phyloP scores from a whole-genome alignment of 2,329 filamentous ascomycete species.

The Cercospora sojina region DNA sequence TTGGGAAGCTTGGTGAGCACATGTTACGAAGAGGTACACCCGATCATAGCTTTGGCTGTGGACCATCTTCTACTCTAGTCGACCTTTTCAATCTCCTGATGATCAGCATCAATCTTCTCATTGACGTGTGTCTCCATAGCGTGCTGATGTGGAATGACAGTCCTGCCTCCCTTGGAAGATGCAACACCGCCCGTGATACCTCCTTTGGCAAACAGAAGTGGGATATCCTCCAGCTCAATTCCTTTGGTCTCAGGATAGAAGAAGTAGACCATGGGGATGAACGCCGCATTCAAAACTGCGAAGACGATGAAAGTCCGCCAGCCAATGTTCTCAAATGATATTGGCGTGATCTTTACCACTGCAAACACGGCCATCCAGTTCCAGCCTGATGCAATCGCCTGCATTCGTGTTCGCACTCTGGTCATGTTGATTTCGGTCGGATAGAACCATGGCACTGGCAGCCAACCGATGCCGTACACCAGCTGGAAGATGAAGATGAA shows the following conservation, averaged over 20 bases:
- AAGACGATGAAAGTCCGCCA: constrained; percentile 23
- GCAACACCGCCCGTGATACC: background rate
- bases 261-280: constrained; percentile 6
- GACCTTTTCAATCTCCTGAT: constrained; percentile 2
- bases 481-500: constrained; percentile 69
- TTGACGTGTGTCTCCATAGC: constrained; percentile 6
- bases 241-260: constrained; percentile 26
- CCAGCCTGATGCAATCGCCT: constrained; percentile 1
- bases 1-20: background rate
- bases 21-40: background rate
- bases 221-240: constrained; percentile 4
- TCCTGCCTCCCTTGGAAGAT: constrained; percentile 20
- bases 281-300: constrained; percentile 10
- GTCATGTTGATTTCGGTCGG: constrained; percentile 40
- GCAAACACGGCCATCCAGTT: constrained; percentile 32
- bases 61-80: background rate
- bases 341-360: constrained; percentile 32
- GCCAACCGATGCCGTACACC: constrained; percentile 61
- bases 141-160: constrained; percentile 19
- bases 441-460: constrained; percentile 37
- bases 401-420: constrained; percentile 5
- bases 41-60: too few species aligned
- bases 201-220: background rate
- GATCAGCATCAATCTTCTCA: constrained; percentile 3
- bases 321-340: constrained; percentile 9